Evolutionary conservation across 495 filamentous ascomycete genomes (phyloP).

Genomic region (Penicillium nucicola): DNA sequence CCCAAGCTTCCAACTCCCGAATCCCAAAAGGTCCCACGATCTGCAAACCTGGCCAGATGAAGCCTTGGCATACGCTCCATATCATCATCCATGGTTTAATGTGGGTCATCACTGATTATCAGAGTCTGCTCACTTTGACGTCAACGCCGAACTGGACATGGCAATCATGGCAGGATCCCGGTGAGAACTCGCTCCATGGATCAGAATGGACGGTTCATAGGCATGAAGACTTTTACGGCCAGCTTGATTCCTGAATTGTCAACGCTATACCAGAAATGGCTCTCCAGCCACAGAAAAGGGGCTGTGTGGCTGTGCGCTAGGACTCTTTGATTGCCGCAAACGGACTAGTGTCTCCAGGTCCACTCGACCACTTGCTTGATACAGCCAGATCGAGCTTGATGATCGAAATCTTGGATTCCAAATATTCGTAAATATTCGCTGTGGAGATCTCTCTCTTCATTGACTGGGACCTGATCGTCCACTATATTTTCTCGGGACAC

Average conservation of each 20-base stretch:
- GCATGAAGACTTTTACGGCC: too few species aligned
- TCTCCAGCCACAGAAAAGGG: neutral
- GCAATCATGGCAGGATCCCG: neutral
- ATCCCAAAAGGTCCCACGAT: neutral
- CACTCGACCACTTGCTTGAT: neutral
- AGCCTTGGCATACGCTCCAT: slow-evolving; percentile 9
- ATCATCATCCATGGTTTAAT: slow-evolving; percentile 8
- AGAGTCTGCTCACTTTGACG: slow-evolving; percentile 7
- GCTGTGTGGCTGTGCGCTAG: neutral
- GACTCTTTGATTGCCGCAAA: neutral
- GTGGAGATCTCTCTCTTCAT: neutral
- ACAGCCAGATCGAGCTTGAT: neutral
- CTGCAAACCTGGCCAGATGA: neutral
- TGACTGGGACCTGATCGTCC: neutral
- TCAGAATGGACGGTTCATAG: neutral
- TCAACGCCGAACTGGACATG: slow-evolving; percentile 1
- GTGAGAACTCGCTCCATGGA: neutral
- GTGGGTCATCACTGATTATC: neutral
- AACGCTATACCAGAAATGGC: too few species aligned
- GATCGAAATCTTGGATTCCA: neutral
- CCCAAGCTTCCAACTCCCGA: neutral
- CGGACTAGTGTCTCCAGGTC: neutral
- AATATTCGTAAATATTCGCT: neutral
- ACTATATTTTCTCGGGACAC: neutral
- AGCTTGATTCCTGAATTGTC: too few species aligned